phyloP scores from a whole-genome alignment of 2,329 filamentous ascomycete genomes.

The Ophiostoma angusticollis region DNA sequence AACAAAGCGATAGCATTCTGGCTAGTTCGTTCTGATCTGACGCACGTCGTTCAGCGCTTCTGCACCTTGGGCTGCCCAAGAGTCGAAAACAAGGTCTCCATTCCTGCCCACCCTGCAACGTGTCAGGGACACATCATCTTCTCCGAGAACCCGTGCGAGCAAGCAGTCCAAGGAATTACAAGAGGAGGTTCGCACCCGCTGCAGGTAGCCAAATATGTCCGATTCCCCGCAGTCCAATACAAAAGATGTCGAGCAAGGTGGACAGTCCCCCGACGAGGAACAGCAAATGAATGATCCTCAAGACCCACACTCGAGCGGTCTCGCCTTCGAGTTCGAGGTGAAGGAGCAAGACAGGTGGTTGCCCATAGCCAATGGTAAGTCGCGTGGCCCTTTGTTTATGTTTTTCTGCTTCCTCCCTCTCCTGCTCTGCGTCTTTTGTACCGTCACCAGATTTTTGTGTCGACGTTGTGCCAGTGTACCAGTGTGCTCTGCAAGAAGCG shows the following conservation, averaged over 20 bases:
- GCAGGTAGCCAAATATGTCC: slow-evolving; percentile 81
- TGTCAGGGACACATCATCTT: slow-evolving; percentile 49
- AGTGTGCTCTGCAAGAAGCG: neutral
- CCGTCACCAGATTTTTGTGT: neutral
- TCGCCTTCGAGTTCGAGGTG: slow-evolving; percentile 90
- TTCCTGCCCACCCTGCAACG: slow-evolving; percentile 43
- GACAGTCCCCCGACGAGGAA: slow-evolving; percentile 88
- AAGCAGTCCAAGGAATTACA: slow-evolving; percentile 41
- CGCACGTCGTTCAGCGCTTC: slow-evolving; percentile 27
- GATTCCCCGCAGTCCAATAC: slow-evolving; percentile 73
- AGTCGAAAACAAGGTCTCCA: slow-evolving; percentile 22
- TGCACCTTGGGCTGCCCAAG: slow-evolving; percentile 37
- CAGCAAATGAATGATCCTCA: slow-evolving; percentile 82
- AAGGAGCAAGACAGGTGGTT: slow-evolving; percentile 99
- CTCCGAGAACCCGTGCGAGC: slow-evolving; percentile 42
- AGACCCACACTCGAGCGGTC: slow-evolving; percentile 62
- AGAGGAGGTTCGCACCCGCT: slow-evolving; percentile 51
- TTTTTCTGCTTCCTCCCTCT: neutral
- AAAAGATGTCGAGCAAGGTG: slow-evolving; percentile 88
- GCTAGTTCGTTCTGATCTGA: slow-evolving; percentile 24
- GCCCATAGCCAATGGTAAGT: slow-evolving; percentile 99
- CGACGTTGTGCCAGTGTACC: neutral
- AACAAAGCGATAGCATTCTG: slow-evolving; percentile 17
- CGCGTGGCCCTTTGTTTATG: slow-evolving; percentile 15
- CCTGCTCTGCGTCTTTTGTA: neutral